Conservation (phyloP, 345 rosid genomes). For the Salix brachista region DNA sequence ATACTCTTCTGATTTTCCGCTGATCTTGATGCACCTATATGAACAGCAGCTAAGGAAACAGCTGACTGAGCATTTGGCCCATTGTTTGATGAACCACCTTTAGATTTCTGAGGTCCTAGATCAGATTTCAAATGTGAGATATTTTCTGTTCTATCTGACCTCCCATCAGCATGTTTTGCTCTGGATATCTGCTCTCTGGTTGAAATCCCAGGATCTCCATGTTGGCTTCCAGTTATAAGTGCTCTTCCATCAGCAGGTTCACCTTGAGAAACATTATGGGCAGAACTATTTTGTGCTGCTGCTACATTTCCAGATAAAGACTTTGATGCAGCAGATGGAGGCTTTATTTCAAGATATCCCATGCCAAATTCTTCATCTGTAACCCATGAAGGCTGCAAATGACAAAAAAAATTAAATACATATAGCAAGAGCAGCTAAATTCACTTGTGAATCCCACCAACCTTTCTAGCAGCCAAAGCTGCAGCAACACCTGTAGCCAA, state of each 20-base stretch:
- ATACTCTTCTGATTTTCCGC: conserved; percentile 51
- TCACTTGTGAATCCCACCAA: conserved; percentile 26
- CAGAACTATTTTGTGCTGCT: conserved; percentile 50
- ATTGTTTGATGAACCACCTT: conserved; percentile 45
- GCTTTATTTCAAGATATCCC: conserved; percentile 93
- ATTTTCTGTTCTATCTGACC: conserved; percentile 56
- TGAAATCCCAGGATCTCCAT: conserved; percentile 52
- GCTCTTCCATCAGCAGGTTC: conserved; percentile 54
- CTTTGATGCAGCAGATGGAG: conserved; percentile 58
- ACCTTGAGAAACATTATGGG: conserved; percentile 42
- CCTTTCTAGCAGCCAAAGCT: conserved; percentile 97
- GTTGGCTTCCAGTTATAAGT: conserved; percentile 35
- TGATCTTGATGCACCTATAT: conserved; percentile 33
- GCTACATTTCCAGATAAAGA: conserved; percentile 37
- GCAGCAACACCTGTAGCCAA: conserved; percentile 99
- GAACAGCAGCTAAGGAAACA: conserved; percentile 32
- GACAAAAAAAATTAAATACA: neutral
- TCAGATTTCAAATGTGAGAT: conserved; percentile 51
- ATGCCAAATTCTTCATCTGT: conserved; percentile 99
- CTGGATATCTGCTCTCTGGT: conserved; percentile 59
- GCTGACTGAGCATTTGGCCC: conserved; percentile 50
- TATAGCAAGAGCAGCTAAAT: neutral
- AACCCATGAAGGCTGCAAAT: conserved; percentile 87
- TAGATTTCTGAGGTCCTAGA: conserved; percentile 50
- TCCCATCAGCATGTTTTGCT: conserved; percentile 62